These are phyloP conservation scores for Magnolia kwangsiensis DNA, from an alignment of 164 flowering plant genomes.

Conservation along the genomic window DNA sequence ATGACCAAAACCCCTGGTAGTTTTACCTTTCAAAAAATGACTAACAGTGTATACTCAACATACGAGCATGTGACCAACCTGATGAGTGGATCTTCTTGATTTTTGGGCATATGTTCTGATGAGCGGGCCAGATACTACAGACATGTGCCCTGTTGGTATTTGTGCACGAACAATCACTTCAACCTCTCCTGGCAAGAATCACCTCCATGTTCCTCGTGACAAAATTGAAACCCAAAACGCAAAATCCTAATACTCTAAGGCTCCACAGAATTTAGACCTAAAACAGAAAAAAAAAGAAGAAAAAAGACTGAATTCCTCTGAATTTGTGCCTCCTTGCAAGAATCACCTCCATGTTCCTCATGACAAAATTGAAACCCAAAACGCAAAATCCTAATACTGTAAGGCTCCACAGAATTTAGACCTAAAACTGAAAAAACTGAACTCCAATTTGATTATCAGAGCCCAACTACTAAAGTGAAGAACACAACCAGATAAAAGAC, in stretches of 20 bases:
- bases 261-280: background rate
- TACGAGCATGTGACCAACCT: background rate
- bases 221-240: background rate
- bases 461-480: background rate
- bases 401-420: background rate
- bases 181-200: background rate
- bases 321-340: no score
- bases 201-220: background rate
- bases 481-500: background rate
- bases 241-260: background rate
- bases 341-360: background rate
- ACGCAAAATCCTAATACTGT: background rate
- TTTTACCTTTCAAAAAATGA: no score
- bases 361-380: background rate
- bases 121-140: background rate
- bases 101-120: background rate
- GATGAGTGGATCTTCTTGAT: background rate
- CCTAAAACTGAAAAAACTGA: background rate
- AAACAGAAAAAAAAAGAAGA: background rate
- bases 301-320: no score
- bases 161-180: background rate
- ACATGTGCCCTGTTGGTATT: background rate
- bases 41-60: background rate
- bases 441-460: background rate
- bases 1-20: background rate